These are phyloP conservation scores for Leucogyrophana mollusca DNA, from an alignment of 768 basidiomycete genomes.

Conservation along the genomic window DNA sequence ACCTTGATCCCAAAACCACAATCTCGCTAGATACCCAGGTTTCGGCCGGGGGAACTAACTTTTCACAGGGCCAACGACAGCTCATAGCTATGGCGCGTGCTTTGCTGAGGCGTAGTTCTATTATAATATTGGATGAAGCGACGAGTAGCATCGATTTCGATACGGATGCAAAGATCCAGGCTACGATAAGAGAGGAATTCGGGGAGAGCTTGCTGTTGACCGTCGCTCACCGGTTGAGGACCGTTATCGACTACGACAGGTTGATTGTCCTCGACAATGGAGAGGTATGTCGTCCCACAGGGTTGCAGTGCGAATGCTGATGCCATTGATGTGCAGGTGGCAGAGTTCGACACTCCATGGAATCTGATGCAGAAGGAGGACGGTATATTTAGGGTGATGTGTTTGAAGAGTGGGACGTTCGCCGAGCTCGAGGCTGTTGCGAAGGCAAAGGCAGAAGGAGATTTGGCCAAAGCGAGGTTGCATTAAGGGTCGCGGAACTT, in stretches of 20 bases:
- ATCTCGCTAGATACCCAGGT: constrained; percentile 77
- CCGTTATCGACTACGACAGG: constrained; percentile 80
- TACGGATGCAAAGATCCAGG: no score
- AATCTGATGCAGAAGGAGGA: constrained; percentile 61
- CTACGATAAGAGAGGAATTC: constrained; percentile 85
- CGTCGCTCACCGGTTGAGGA: no score
- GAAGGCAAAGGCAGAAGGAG: constrained; percentile 35
- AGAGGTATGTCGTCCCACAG: constrained; percentile 17
- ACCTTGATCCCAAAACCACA: constrained; percentile 52
- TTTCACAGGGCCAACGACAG: constrained; percentile 89
- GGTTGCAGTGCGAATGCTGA: neutral
- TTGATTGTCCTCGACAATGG: constrained; percentile 68
- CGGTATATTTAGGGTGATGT: constrained; percentile 70
- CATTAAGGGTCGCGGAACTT: no score
- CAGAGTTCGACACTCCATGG: constrained; percentile 71
- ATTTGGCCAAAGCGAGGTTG: neutral
- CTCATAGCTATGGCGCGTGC: constrained; percentile 86
- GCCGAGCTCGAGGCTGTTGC: constrained; percentile 59
- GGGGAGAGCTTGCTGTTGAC: constrained; percentile 70
- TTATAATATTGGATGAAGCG: constrained; percentile 81
- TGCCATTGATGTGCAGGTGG: constrained; percentile 29
- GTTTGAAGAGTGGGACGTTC: constrained; percentile 67
- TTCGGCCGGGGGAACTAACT: no score
- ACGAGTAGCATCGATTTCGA: constrained; percentile 86
- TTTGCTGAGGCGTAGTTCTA: constrained; percentile 65